Percentiles rank a stretch among this genome's conserved stretches.
These are phyloP conservation scores for Nigrograna mackinnonii DNA, from an alignment of 2,329 filamentous ascomycete species.

Conservation along the genomic window DNA sequence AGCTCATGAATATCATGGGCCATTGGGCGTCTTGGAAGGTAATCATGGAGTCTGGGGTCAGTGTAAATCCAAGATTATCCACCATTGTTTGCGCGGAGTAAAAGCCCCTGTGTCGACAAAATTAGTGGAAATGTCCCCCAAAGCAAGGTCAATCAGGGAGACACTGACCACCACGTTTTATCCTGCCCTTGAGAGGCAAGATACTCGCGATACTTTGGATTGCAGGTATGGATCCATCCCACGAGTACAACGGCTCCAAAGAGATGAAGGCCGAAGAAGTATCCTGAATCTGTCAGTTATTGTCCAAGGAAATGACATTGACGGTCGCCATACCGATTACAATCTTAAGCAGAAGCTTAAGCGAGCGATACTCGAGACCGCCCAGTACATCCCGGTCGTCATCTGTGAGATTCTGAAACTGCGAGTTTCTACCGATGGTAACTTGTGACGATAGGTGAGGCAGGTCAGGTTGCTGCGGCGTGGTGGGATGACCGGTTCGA, in stretches of 20 bases:
- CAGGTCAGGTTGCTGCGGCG: conserved; percentile 16
- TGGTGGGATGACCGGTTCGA: background rate
- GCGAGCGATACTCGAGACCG: conserved; percentile 54
- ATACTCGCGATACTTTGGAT: conserved; percentile 49
- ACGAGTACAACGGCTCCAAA: conserved; percentile 52
- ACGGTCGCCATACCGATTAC: conserved; percentile 36
- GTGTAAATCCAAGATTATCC: conserved; percentile 57
- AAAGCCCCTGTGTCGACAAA: conserved; percentile 24
- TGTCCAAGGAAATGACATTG: conserved; percentile 16
- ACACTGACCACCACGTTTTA: conserved; percentile 54
- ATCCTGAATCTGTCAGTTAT: conserved; percentile 28
- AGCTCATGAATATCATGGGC: conserved; percentile 52
- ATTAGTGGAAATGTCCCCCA: conserved; percentile 17
- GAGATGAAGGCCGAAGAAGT: conserved; percentile 53
- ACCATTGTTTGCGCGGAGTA: conserved; percentile 55
- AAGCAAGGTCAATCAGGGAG: background rate
- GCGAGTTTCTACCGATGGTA: conserved; percentile 52
- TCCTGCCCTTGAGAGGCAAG: conserved; percentile 47
- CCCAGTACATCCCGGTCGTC: conserved; percentile 49
- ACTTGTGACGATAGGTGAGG: conserved; percentile 48
- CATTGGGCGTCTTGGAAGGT: conserved; percentile 55
- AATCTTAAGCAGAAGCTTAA: conserved; percentile 54
- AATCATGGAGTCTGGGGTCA: conserved; percentile 62
- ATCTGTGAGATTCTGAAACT: conserved; percentile 48
- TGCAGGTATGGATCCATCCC: conserved; percentile 47